A percentile compares a stretch with the other conserved stretches of the same genome.
These are phyloP conservation scores for Eruca vesicaria DNA, from an alignment of 441 rosid genomes.

Conservation along the genomic window DNA sequence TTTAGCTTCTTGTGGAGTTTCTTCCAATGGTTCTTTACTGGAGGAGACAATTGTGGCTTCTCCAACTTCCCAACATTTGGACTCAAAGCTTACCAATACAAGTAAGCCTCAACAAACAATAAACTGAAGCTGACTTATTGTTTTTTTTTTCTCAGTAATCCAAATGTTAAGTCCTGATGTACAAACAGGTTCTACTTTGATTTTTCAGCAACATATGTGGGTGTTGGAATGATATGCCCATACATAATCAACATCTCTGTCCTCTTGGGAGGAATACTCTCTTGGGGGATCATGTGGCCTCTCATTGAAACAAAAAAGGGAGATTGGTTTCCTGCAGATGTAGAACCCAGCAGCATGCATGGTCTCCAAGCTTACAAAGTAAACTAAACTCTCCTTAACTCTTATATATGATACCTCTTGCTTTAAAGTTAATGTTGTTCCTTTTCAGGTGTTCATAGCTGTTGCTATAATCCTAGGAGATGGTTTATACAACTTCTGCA, in stretches of 20 bases:
- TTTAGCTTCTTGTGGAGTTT: slow-evolving; percentile 88
- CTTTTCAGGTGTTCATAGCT: slow-evolving; percentile 69
- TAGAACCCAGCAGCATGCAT: slow-evolving; percentile 42
- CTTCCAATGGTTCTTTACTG: slow-evolving; percentile 92
- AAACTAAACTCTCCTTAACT: slow-evolving; percentile 21
- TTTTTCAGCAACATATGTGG: slow-evolving; percentile 88
- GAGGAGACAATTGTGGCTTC: slow-evolving; percentile 77
- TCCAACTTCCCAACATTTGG: slow-evolving; percentile 74
- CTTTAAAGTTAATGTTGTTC: not conserved
- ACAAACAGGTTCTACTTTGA: slow-evolving; percentile 80
- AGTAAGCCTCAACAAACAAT: slow-evolving; percentile 41
- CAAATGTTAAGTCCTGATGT: too few species aligned
- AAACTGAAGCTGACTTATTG: too few species aligned
- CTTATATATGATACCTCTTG: not conserved
- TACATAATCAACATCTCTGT: slow-evolving; percentile 76
- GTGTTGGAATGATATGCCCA: slow-evolving; percentile 97
- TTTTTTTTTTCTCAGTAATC: too few species aligned
- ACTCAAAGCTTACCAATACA: slow-evolving; percentile 61
- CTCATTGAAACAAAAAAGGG: slow-evolving; percentile 72
- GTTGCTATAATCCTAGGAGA: slow-evolving; percentile 91
- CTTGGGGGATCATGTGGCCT: slow-evolving; percentile 99
- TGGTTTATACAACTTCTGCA: slow-evolving; percentile 78
- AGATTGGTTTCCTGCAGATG: slow-evolving; percentile 60
- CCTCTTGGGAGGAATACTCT: slow-evolving; percentile 76
- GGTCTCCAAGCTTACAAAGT: slow-evolving; percentile 92